phyloP scores from a whole-genome alignment of 768 basidiomycete species.

The Mycena olivaceomarginata region DNA sequence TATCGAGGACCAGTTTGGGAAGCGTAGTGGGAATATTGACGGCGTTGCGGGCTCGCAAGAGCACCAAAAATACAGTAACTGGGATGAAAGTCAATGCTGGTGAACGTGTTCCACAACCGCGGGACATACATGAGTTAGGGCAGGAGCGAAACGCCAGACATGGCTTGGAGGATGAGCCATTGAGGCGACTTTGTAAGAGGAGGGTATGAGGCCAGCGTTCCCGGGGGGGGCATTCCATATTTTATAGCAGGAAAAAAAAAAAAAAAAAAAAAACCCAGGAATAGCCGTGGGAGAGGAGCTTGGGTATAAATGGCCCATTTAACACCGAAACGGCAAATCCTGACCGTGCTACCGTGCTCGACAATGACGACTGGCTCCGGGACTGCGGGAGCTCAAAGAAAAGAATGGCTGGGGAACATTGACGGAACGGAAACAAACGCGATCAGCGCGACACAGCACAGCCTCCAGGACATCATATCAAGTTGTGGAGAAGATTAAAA shows the following conservation, averaged over 20 bases:
- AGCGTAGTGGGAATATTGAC: conserved; percentile 65
- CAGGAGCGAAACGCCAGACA: not conserved
- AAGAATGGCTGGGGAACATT: too few relatives aligned
- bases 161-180: not conserved
- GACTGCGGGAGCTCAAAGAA: too few relatives aligned
- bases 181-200: not conserved
- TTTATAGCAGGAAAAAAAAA: not conserved
- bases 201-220: not conserved
- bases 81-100: not conserved
- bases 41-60: conserved; percentile 51
- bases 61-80: not conserved
- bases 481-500: too few relatives aligned
- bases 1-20: conserved; percentile 72
- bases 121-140: not conserved
- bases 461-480: too few relatives aligned
- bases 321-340: not conserved
- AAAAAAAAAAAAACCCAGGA: not conserved
- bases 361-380: too few relatives aligned
- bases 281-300: not conserved
- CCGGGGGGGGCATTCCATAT: not conserved
- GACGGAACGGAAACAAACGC: too few relatives aligned
- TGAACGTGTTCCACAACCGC: not conserved
- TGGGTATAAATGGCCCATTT: not conserved
- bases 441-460: too few relatives aligned
- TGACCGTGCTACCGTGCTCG: not conserved